Conservation (phyloP, 805 yeast genomes). For the Ascoidea tarda region DNA sequence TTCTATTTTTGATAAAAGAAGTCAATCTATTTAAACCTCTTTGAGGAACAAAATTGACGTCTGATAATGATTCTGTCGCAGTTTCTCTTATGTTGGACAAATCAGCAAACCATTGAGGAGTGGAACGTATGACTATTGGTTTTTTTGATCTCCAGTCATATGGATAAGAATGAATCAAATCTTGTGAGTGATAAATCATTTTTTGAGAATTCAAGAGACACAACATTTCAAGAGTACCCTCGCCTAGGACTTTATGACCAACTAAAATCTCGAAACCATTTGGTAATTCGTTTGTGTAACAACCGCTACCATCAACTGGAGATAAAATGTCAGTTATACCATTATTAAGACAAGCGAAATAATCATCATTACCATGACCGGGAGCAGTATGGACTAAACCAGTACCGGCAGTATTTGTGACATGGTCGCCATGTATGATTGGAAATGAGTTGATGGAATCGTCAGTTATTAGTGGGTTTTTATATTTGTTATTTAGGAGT, state of each 20-base stretch:
- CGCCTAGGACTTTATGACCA: conserved; percentile 48
- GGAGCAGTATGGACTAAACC: conserved; percentile 97
- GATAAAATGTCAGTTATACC: conserved; percentile 44
- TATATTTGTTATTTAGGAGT: conserved; percentile 30
- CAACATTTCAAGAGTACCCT: conserved; percentile 37
- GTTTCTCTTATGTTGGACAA: conserved; percentile 54
- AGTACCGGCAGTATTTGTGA: conserved; percentile 71
- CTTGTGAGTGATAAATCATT: conserved; percentile 35
- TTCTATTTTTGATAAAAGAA: conserved; percentile 62
- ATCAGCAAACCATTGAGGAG: conserved; percentile 95
- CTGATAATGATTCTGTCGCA: conserved; percentile 42
- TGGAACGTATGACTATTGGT: conserved; percentile 88
- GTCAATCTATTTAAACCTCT: conserved; percentile 56
- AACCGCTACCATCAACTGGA: conserved; percentile 69
- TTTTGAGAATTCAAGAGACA: conserved; percentile 23
- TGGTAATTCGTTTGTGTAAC: conserved; percentile 40
- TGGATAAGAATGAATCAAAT: conserved; percentile 75
- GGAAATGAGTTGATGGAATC: conserved; percentile 28
- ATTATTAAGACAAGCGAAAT: conserved; percentile 46
- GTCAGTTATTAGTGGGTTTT: conserved; percentile 35
- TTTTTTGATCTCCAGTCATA: conserved; percentile 95
- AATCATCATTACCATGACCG: conserved; percentile 95
- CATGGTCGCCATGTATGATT: conserved; percentile 68
- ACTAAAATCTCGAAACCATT: conserved; percentile 28
- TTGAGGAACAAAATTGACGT: conserved; percentile 63